Percentiles rank a stretch among this genome's conserved stretches.
Conservation (phyloP, 1,139 yeast genomes). For the Zhuliangozyma parablackwelliae region DNA sequence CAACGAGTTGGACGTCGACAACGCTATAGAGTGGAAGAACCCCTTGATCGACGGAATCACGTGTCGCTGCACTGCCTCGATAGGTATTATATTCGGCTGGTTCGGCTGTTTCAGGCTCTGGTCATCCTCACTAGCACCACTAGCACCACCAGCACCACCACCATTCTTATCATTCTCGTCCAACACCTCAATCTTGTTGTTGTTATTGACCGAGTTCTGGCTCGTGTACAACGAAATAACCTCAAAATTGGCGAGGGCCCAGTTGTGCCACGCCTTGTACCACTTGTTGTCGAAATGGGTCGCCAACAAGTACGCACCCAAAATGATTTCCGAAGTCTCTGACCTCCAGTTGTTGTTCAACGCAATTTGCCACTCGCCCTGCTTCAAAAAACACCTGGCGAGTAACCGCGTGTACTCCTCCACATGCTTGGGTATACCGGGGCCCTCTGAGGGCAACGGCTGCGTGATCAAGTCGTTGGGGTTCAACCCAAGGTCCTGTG, state of each 20-base stretch:
- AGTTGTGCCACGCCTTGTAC: slow-evolving; percentile 99
- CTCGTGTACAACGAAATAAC: slow-evolving; percentile 70
- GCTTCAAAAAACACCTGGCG: slow-evolving; percentile 93
- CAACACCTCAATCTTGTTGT: slow-evolving; percentile 12
- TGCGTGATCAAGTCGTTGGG: slow-evolving; percentile 81
- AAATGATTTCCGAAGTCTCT: slow-evolving; percentile 71
- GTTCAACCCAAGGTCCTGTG: slow-evolving; percentile 78
- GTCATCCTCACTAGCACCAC: slow-evolving; percentile 12
- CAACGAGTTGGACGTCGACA: slow-evolving; percentile 79
- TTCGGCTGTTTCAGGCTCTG: slow-evolving; percentile 10
- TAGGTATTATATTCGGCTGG: slow-evolving; percentile 30
- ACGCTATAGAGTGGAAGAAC: slow-evolving; percentile 88
- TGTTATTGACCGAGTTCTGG: slow-evolving; percentile 23
- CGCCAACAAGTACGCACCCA: slow-evolving; percentile 89
- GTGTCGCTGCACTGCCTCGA: slow-evolving; percentile 71
- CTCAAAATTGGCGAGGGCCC: slow-evolving; percentile 98
- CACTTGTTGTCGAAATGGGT: slow-evolving; percentile 90
- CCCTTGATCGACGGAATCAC: slow-evolving; percentile 95
- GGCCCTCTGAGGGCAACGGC: slow-evolving; percentile 74
- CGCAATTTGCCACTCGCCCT: slow-evolving; percentile 97
- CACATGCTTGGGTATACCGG: slow-evolving; percentile 72
- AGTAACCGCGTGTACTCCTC: slow-evolving; percentile 81
- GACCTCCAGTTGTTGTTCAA: slow-evolving; percentile 75
- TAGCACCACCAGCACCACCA: slow-evolving; percentile 11
- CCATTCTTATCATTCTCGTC: slow-evolving; percentile 15